Base-by-base conservation (phyloP, 192 early-diverging fungal species). In the Linnemannia schmuckeri region DNA sequence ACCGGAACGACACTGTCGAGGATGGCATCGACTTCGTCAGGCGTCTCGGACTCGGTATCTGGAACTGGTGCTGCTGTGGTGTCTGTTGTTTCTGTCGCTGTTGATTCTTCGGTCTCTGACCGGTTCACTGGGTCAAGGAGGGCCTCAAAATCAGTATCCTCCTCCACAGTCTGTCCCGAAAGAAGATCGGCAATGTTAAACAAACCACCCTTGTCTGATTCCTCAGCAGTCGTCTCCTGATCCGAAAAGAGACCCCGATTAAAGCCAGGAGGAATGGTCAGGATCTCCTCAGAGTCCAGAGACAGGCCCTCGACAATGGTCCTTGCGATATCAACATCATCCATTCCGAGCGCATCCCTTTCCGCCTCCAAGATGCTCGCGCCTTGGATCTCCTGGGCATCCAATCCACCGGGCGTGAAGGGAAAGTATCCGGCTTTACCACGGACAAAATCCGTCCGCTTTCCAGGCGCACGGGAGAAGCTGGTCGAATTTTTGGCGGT, bases 391-490 rank as follows among this genome's bases (percentile, higher is more conserved):
- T 88, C 90, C 77, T 91, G 90, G 4, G 76, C 40, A 37, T 91
- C 94, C 76, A 95, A 83, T 27, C 95, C 94, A 79, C 92, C 96
- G 7, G 96, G 96, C 7, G 94, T 91, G 83, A 97, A 97, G 1
- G 96, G 96, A 69, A 94, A 89, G 69, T 93, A 91, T 8, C 92
- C 89, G 5, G 93, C 92, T 30, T 88, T 88, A 17, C 97, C 96
- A 20, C 93, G 90, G 1, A 96, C 96, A 79, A 96, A 97, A 78
- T 94, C 91, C n/a, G 90, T 76, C 30, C 88, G 66, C 6, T 82
- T 86, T 1, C 91, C 89, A 72, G 94, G 90, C 20, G 91, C 90
- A 27, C 96, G 90, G 2, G 89, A 82, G 22, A 97, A 91, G n/a
- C 94, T 95, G 0, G 95, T 95, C 30, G 96, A 95, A 76, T 96